phyloP scores from a whole-genome alignment of 75 land plant species.

The Isoetes taiwanensis region DNA sequence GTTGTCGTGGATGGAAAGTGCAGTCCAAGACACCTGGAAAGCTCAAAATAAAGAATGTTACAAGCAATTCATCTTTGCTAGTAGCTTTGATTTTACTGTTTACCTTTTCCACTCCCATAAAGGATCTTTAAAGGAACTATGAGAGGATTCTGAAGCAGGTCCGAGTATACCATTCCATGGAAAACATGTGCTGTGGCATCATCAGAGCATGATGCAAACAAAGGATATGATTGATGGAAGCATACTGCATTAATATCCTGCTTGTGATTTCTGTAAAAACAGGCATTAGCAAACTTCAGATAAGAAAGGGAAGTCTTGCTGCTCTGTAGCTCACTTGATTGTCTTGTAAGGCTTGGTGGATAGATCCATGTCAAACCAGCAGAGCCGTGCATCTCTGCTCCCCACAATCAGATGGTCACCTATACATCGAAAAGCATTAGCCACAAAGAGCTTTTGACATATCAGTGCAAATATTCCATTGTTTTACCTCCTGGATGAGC shows the following conservation, averaged over 20 bases:
- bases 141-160: conserved; percentile 86
- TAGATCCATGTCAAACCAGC: conserved; percentile 97
- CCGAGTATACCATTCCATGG: conserved; percentile 96
- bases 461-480: background rate
- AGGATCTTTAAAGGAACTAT: conserved; percentile 86
- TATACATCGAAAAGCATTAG: conserved; percentile 11
- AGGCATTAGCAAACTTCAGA: background rate
- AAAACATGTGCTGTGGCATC: conserved; percentile 87
- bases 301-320: background rate
- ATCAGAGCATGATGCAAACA: conserved; percentile 87
- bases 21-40: conserved; percentile 79
- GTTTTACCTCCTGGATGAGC: conserved; percentile 71
- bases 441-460: background rate
- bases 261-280: conserved; percentile 51
- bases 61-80: background rate
- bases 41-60: background rate
- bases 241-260: conserved; percentile 77
- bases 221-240: conserved; percentile 68
- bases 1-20: conserved; percentile 83
- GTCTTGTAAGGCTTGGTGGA: conserved; percentile 68
- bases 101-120: conserved; percentile 57
- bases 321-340: conserved; percentile 30
- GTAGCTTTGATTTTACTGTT: background rate
- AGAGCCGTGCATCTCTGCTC: conserved; percentile 72
- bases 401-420: conserved; percentile 89